Evolutionary conservation across 306 rosid genomes (phyloP).

Genomic region (Lablab purpureus): DNA sequence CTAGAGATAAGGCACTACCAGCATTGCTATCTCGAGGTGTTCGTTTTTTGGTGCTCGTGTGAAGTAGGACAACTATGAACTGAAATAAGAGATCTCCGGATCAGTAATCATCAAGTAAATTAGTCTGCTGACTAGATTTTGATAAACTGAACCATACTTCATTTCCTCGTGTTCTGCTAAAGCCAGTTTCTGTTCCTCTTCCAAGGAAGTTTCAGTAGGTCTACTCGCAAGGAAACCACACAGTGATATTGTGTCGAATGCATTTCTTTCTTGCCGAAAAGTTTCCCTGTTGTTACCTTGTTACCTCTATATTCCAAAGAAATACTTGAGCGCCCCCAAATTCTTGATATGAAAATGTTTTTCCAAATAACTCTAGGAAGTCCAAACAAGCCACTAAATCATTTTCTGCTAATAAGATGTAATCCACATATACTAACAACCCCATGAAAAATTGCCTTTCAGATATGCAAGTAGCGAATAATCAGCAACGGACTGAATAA

Average conservation of each 20-base stretch:
- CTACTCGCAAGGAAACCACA: background rate
- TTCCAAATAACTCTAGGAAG: background rate
- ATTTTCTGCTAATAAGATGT: background rate
- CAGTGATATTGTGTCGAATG: background rate
- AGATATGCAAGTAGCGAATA: background rate
- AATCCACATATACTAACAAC: background rate
- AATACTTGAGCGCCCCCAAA: background rate
- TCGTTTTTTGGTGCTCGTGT: background rate
- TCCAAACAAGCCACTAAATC: background rate
- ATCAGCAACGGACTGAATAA: background rate
- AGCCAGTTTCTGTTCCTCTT: background rate
- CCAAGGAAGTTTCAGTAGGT: background rate
- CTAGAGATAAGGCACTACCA: background rate
- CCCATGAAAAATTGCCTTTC: background rate
- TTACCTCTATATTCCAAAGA: background rate
- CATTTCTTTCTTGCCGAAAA: background rate
- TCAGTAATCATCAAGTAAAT: background rate
- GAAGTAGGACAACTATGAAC: background rate
- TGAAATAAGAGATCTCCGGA: background rate
- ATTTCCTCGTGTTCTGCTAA: background rate
- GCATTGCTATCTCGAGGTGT: background rate
- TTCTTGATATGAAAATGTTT: background rate
- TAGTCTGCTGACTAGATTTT: background rate
- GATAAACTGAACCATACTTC: background rate
- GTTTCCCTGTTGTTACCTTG: background rate